Percentiles rank a stretch among this genome's conserved stretches.
These are phyloP conservation scores for Cyanidium caldarium DNA, from an alignment of 23 red algal genomes.

Conservation along the genomic window DNA sequence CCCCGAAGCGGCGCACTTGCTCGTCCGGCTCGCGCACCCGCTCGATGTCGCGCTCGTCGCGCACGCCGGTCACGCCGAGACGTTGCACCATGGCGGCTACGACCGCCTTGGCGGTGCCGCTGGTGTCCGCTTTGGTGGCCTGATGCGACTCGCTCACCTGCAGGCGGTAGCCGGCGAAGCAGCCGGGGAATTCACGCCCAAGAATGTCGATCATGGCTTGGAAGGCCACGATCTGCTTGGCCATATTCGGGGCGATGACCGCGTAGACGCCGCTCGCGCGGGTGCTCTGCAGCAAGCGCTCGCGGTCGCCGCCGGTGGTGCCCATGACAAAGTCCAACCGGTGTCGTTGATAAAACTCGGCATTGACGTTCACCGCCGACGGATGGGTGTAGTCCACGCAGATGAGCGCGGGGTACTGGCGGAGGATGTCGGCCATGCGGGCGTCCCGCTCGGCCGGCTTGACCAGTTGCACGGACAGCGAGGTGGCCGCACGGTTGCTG, in stretches of 20 bases:
- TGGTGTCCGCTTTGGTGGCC: slow-evolving; percentile 73
- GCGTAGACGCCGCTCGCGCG: slow-evolving; percentile 42
- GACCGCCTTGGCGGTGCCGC: slow-evolving; percentile 83
- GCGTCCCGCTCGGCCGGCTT: slow-evolving; percentile 8
- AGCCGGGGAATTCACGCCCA: slow-evolving; percentile 51
- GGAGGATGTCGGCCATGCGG: neutral
- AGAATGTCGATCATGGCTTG: slow-evolving; percentile 73
- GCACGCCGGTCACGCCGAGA: slow-evolving; percentile 22
- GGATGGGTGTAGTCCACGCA: slow-evolving; percentile 94
- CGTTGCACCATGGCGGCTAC: slow-evolving; percentile 33
- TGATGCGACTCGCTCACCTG: slow-evolving; percentile 85
- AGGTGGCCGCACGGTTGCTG: slow-evolving; percentile 9
- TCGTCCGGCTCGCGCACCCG: slow-evolving; percentile 39
- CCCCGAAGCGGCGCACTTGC: slow-evolving; percentile 34
- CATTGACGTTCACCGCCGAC: slow-evolving; percentile 53
- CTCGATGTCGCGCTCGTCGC: slow-evolving; percentile 38
- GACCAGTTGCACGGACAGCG: neutral
- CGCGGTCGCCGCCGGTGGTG: slow-evolving; percentile 76
- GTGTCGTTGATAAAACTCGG: slow-evolving; percentile 25
- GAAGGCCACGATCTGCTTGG: slow-evolving; percentile 97
- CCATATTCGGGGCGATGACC: slow-evolving; percentile 97
- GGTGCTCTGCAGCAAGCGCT: slow-evolving; percentile 19
- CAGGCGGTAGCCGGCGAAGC: slow-evolving; percentile 48
- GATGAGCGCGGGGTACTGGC: slow-evolving; percentile 17
- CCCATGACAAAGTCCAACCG: slow-evolving; percentile 78